phyloP scores from a whole-genome alignment of 352 stramenopile genomes.

The Elongisporangium anandrum region DNA sequence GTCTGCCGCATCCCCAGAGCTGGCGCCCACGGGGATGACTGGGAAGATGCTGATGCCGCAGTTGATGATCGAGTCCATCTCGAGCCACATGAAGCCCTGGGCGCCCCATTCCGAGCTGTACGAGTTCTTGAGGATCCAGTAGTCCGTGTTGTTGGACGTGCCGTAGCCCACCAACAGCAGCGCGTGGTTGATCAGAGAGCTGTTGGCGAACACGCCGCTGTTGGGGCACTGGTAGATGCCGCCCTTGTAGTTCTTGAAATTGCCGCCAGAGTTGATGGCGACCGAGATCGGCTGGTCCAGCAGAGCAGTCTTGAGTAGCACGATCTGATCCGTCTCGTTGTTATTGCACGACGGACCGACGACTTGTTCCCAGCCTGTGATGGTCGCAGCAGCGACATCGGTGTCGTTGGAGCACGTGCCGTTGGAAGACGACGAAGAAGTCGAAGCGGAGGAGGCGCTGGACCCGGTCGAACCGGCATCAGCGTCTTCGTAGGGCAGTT shows the following conservation, averaged over 20 bases:
- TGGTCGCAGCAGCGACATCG: slow-evolving; percentile 47
- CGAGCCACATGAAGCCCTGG: slow-evolving; percentile 58
- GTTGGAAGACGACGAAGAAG: slow-evolving; percentile 10
- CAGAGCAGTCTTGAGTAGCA: slow-evolving; percentile 64
- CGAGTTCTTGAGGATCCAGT: slow-evolving; percentile 85
- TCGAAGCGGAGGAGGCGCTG: slow-evolving; percentile 3
- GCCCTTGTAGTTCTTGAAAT: slow-evolving; percentile 79
- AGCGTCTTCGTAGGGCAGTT: slow-evolving; percentile 62
- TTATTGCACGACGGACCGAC: slow-evolving; percentile 51
- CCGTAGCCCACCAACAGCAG: slow-evolving; percentile 75
- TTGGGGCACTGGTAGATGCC: slow-evolving; percentile 72
- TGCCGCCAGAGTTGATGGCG: slow-evolving; percentile 68
- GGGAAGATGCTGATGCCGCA: slow-evolving; percentile 75
- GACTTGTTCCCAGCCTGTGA: slow-evolving; percentile 61
- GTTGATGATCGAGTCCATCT: slow-evolving; percentile 71
- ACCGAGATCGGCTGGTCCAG: slow-evolving; percentile 72
- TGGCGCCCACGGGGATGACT: slow-evolving; percentile 53
- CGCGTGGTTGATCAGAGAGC: slow-evolving; percentile 62
- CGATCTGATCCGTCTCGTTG: slow-evolving; percentile 35
- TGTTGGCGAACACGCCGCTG: slow-evolving; percentile 60
- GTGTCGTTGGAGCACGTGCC: slow-evolving; percentile 35
- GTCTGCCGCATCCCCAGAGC: slow-evolving; percentile 28
- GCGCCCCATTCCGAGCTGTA: slow-evolving; percentile 71
- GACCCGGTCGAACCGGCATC: slow-evolving; percentile 23
- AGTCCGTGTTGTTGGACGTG: slow-evolving; percentile 29